phyloP scores from a whole-genome alignment of 2,329 filamentous ascomycete species.

The Phyllosticta ampelicida region DNA sequence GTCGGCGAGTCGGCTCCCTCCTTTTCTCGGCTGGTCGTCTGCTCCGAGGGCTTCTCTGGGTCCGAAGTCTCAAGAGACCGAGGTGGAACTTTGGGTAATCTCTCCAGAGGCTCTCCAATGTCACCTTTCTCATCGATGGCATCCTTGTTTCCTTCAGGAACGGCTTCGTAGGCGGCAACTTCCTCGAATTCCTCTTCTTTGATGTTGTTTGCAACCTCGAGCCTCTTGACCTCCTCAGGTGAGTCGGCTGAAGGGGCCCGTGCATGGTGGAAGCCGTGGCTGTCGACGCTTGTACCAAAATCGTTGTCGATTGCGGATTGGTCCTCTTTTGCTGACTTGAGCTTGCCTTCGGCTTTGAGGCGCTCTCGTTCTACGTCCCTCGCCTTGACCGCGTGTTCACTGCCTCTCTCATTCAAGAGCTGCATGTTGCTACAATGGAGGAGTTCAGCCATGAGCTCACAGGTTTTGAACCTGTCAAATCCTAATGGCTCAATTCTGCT shows the following conservation, averaged over 20 bases:
- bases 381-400: conserved; percentile 71
- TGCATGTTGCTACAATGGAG: conserved; percentile 99
- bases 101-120: conserved; percentile 26
- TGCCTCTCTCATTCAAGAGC: conserved; percentile 80
- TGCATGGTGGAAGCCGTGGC: conserved; percentile 42
- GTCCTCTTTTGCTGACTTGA: conserved; percentile 51
- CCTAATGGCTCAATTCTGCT: conserved; percentile 85
- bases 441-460: conserved; percentile 95
- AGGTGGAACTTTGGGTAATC: conserved; percentile 35
- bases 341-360: conserved; percentile 64
- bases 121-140: conserved; percentile 39
- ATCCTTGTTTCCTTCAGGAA: conserved; percentile 51
- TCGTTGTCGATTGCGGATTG: conserved; percentile 35
- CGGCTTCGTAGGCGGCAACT: conserved; percentile 58
- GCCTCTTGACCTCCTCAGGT: conserved; percentile 55
- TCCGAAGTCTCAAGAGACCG: conserved; percentile 38
- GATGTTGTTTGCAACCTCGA: conserved; percentile 70
- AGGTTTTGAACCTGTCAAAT: conserved; percentile 97
- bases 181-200: conserved; percentile 94
- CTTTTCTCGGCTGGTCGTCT: conserved; percentile 18
- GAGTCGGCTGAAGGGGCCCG: conserved; percentile 39
- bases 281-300: conserved; percentile 42
- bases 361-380: conserved; percentile 74
- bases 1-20: conserved; percentile 35
- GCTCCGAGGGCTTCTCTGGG: conserved; percentile 13